Conservation (phyloP, 768 basidiomycete genomes). For the Aureoboletus auriporus region DNA sequence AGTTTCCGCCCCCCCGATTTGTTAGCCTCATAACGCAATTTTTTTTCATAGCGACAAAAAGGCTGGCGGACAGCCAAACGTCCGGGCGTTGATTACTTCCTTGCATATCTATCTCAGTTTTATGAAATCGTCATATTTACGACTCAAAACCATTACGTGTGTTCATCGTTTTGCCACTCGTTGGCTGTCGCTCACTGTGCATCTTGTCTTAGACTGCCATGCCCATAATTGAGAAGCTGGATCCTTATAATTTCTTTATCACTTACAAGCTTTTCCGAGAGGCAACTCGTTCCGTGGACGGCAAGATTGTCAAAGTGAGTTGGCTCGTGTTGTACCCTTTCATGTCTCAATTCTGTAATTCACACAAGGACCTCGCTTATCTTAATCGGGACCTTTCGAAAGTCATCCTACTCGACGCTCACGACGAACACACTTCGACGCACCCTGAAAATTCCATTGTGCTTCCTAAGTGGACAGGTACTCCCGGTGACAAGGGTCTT, state of each 20-base stretch:
- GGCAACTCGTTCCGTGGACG: conserved; percentile 78
- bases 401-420: conserved; percentile 83
- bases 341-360: neutral
- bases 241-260: conserved; percentile 88
- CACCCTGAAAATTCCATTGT: conserved; percentile 90
- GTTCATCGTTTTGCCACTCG: conserved; percentile 26
- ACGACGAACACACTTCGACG: conserved; percentile 67
- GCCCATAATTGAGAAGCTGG: conserved; percentile 89
- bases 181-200: conserved; percentile 1
- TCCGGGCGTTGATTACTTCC: conserved; percentile 97
- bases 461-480: conserved; percentile 83
- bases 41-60: conserved; percentile 64
- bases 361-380: conserved; percentile 77
- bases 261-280: conserved; percentile 91
- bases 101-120: conserved; percentile 95
- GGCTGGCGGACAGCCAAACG: conserved; percentile 98
- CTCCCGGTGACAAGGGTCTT: conserved; percentile 69
- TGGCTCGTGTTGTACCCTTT: no score
- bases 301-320: conserved; percentile 78
- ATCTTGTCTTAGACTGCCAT: conserved; percentile 64
- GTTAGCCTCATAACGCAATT: neutral
- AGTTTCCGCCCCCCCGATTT: conserved; percentile 31
- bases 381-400: conserved; percentile 91
- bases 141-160: conserved; percentile 80
- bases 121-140: conserved; percentile 98